These are phyloP conservation scores for Arachis stenosperma DNA, from an alignment of 306 rosid species.

Conservation along the genomic window DNA sequence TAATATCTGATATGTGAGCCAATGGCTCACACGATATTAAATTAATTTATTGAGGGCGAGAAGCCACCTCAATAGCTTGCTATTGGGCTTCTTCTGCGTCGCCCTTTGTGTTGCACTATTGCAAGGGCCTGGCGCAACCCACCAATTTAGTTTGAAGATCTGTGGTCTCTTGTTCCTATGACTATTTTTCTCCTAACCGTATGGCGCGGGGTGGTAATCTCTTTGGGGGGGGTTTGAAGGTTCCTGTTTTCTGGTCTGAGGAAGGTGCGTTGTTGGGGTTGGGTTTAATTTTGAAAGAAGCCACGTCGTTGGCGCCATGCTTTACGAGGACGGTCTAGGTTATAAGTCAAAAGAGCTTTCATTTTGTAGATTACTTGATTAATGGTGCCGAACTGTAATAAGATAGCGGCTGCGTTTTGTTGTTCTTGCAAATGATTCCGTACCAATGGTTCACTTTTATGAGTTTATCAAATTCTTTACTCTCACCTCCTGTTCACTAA, in stretches of 20 bases:
- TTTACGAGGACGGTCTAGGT: too few species aligned
- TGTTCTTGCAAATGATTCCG: neutral
- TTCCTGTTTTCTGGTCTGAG: too few species aligned
- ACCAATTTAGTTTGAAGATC: neutral
- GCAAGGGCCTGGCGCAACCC: conserved; percentile 13
- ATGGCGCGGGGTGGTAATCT: too few species aligned
- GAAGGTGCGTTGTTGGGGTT: too few species aligned
- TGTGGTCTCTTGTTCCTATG: neutral
- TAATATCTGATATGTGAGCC: conserved; percentile 5
- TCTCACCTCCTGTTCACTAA: too few species aligned
- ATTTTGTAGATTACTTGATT: neutral
- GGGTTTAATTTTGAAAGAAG: too few species aligned
- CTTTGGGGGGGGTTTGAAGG: too few species aligned
- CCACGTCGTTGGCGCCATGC: too few species aligned
- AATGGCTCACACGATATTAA: conserved; percentile 12
- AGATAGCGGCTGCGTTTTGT: neutral
- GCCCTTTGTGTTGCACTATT: neutral
- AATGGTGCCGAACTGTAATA: neutral
- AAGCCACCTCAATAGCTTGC: neutral
- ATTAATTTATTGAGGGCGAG: neutral
- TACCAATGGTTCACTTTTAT: too few species aligned
- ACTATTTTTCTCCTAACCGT: too few species aligned
- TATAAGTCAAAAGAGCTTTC: conserved; percentile 3
- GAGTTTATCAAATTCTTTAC: too few species aligned
- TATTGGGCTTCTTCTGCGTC: neutral